Percentiles rank a stretch among this genome's conserved stretches.
Evolutionary conservation across 140 eudicot species (phyloP).

Genomic region (Bidens hawaiensis): DNA sequence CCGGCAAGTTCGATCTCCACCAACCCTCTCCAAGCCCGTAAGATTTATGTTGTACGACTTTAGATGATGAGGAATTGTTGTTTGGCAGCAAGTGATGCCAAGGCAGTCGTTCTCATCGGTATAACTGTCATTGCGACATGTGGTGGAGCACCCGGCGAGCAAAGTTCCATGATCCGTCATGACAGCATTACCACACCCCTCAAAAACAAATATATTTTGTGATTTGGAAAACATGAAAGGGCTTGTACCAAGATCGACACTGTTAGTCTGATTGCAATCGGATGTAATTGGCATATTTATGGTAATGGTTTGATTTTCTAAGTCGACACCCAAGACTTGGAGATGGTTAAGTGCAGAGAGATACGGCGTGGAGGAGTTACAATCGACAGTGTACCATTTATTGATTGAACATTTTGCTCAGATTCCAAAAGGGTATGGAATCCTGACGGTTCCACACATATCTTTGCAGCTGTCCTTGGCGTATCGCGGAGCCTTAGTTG

Average conservation of each 20-base stretch:
- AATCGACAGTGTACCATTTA: no score
- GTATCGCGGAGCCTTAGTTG: background rate
- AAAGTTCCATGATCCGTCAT: background rate
- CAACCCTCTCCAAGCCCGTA: background rate
- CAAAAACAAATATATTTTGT: conserved; percentile 4
- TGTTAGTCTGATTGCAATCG: background rate
- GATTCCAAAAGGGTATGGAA: conserved; percentile 11
- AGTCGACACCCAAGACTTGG: background rate
- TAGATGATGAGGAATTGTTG: background rate
- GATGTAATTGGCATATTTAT: background rate
- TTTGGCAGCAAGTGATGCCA: conserved; percentile 2
- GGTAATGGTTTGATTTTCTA: background rate
- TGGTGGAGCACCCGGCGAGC: conserved; percentile 17
- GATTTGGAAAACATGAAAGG: background rate
- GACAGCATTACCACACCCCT: conserved; percentile 2
- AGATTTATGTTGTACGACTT: background rate
- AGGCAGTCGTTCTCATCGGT: background rate
- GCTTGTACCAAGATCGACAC: background rate
- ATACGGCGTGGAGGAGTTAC: no score
- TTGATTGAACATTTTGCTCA: no score
- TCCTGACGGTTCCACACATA: background rate
- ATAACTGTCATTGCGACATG: background rate
- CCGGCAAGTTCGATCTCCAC: background rate
- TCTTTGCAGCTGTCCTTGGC: conserved; percentile 2
- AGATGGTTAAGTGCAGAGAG: background rate